These are phyloP conservation scores for Aspergillus taichungensis DNA, from an alignment of 495 filamentous ascomycete species.

Conservation along the genomic window DNA sequence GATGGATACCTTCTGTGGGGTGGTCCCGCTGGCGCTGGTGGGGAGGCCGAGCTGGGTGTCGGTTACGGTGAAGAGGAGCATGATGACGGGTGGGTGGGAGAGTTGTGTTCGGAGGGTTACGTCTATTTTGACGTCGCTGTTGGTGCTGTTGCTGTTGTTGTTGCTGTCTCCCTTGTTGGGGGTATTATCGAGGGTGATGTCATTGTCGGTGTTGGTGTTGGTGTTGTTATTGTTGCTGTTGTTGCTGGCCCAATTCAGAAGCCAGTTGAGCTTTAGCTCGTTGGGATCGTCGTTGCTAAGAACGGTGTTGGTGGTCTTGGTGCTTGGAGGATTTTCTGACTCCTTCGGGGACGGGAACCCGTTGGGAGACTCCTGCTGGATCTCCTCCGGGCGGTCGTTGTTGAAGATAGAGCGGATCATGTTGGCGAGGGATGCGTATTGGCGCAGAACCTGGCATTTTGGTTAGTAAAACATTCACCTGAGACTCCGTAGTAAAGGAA, in stretches of 20 bases:
- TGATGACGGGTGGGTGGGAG: slow-evolving; percentile 34
- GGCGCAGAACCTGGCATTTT: slow-evolving; percentile 47
- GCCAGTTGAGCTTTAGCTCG: slow-evolving; percentile 23
- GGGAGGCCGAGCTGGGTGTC: not conserved
- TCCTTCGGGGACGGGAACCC: not conserved
- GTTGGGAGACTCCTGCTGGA: not conserved
- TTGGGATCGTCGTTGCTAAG: slow-evolving; percentile 37
- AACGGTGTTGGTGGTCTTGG: slow-evolving; percentile 13
- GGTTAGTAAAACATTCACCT: slow-evolving; percentile 4
- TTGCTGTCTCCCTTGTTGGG: too few species aligned
- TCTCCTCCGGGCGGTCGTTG: slow-evolving; percentile 4
- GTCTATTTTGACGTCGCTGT: slow-evolving; percentile 32
- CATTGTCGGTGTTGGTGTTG: slow-evolving; percentile 21
- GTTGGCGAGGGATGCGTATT: slow-evolving; percentile 61
- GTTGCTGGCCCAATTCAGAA: slow-evolving; percentile 11
- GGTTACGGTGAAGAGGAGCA: slow-evolving; percentile 31
- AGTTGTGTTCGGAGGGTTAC: slow-evolving; percentile 38
- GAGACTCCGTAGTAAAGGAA: not conserved
- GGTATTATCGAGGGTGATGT: slow-evolving; percentile 9
- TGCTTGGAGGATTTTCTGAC: slow-evolving; percentile 1
- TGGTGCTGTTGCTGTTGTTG: not conserved
- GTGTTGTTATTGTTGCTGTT: slow-evolving; percentile 18
- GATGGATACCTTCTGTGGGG: slow-evolving; percentile 20
- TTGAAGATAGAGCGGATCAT: slow-evolving; percentile 55
- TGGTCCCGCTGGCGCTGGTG: not conserved